Evolutionary conservation across 306 rosid species (phyloP), one percentile per base, ranked within the genome.

Genomic region (Canavalia gladiata): DNA sequence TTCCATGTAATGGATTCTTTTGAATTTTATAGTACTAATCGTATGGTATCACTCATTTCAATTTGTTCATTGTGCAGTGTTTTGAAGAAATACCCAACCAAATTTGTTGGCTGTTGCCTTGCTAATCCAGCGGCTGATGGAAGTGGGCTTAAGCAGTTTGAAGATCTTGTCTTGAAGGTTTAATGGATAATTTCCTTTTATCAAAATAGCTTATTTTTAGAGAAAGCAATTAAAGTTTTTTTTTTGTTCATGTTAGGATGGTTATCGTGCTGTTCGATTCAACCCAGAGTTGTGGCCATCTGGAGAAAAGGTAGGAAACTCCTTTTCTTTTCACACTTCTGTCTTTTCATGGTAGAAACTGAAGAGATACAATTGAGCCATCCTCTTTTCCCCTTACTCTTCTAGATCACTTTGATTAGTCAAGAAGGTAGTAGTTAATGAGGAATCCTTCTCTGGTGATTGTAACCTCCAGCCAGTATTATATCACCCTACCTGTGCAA

Each of bases 251-350:
- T 78, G 37, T 9, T 50, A 94, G 98, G 98, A 91, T 77, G 94
- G 93, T 55, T 94, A 90, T 68, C 80, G 76, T 0, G 98, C 95
- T 79, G 94, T 92, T 78, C 93, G 98, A 60, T 94, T 94, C 84
- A 94, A 94, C 76, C 98, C 98, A 31, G 86, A 91, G 85, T 74
- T 94, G 82, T 94, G 98, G 98, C 97, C 98, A 49, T 77, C 94
- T 3, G 94, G 92, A 25, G 87, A 91, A 78, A 86, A 91, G 97
- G 98, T 92, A 79, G 42, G 68, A 10, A 37, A 30, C 74, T 37
- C 13, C 47, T 8, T 75, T 13, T 72, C 41, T 37, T 18, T 37
- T 37, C 41, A 37, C 41, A 2, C 3, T 2, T 37, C 4, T 2
- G 41, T 37, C 4, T 37, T 2, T 37, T 37, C 41, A 37, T 37